Conservation (phyloP, 306 rosid genomes). For the Vicia sativa region DNA sequence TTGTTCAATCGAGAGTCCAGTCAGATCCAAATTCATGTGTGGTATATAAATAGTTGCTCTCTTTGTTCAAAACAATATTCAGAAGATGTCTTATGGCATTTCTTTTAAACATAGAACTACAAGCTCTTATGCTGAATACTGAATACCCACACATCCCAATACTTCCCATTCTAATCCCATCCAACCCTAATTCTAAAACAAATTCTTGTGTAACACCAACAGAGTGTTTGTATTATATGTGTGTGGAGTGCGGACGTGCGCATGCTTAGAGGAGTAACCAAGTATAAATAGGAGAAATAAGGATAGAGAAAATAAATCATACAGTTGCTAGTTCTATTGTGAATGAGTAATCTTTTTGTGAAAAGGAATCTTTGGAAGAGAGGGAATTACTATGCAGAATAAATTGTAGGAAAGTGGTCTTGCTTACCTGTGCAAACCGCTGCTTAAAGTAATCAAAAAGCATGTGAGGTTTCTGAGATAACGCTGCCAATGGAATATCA, state of each 20-base stretch:
- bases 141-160: neutral
- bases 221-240: neutral
- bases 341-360: neutral
- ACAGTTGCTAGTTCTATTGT: slow-evolving; percentile 3
- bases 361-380: neutral
- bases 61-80: neutral
- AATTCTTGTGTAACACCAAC: neutral
- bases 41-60: no score
- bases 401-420: slow-evolving; percentile 23
- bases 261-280: neutral
- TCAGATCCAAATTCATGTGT: no score
- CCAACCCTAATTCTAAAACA: slow-evolving; percentile 2
- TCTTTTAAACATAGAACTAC: neutral
- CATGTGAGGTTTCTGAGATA: slow-evolving; percentile 93
- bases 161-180: neutral
- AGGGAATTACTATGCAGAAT: neutral
- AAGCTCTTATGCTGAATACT: slow-evolving; percentile 7
- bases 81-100: slow-evolving; percentile 8
- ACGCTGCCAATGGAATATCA: slow-evolving; percentile 88
- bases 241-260: neutral
- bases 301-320: neutral
- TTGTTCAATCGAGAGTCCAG: neutral
- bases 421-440: slow-evolving; percentile 92
- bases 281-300: neutral
- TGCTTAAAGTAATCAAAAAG: slow-evolving; percentile 96